A percentile compares a stretch with the other conserved stretches of the same genome.
These are phyloP conservation scores for Babesia sp. DNA, from an alignment of 169 alveolate species.

Conservation along the genomic window DNA sequence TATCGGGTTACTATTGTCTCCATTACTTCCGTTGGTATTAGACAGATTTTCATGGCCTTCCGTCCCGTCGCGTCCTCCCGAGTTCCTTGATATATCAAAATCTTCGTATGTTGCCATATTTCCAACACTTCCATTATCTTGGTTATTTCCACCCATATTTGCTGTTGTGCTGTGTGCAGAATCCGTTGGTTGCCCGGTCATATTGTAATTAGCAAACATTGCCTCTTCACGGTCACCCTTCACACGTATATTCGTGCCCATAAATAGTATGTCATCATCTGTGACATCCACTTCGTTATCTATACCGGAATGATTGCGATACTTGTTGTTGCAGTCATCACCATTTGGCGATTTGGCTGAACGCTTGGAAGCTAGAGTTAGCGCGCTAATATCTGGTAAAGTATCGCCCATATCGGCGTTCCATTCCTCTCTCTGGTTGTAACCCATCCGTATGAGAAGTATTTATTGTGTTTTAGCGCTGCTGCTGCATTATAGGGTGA, in stretches of 20 bases:
- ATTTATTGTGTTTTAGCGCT: background rate
- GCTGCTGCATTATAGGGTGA: background rate
- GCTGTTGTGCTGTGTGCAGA: too few species aligned
- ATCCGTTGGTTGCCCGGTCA: slow-evolving; percentile 6
- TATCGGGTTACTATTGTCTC: background rate
- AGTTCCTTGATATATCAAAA: background rate
- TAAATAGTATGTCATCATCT: slow-evolving; percentile 48
- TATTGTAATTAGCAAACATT: background rate
- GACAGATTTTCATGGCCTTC: background rate
- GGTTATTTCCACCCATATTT: background rate
- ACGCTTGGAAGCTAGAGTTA: background rate
- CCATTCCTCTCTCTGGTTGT: background rate
- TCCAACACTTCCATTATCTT: background rate
- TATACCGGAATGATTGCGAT: background rate
- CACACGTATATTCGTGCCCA: slow-evolving; percentile 52
- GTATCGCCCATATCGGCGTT: slow-evolving; percentile 13
- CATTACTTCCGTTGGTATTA: background rate
- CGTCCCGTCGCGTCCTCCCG: background rate
- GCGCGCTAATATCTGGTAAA: slow-evolving; percentile 17
- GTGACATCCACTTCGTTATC: background rate
- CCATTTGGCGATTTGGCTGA: background rate
- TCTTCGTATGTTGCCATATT: background rate
- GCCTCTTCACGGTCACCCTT: slow-evolving; percentile 24
- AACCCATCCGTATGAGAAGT: background rate
- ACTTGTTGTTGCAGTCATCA: background rate